Evolutionary conservation across 345 rosid species (phyloP).

Genomic region (Lepidium aucheri): DNA sequence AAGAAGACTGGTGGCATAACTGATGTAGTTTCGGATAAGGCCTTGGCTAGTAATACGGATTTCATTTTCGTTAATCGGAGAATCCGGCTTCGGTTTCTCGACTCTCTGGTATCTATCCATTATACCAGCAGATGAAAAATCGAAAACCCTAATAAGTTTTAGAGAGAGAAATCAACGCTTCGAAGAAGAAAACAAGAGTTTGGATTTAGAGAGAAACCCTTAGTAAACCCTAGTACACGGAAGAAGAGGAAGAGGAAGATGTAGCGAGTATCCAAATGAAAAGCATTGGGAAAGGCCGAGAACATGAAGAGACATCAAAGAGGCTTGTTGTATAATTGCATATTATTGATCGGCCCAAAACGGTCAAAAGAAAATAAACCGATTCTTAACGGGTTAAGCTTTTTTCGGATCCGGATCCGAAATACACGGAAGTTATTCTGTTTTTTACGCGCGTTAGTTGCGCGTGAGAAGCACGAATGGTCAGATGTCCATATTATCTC

Average conservation of each 20-base stretch:
- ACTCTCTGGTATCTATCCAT: slow-evolving; percentile 93
- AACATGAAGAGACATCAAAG: neutral
- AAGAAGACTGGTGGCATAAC: slow-evolving; percentile 72
- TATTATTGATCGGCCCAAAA: slow-evolving; percentile 12
- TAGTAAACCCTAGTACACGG: slow-evolving; percentile 33
- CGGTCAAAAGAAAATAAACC: neutral
- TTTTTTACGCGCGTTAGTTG: neutral
- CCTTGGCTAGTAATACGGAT: slow-evolving; percentile 90
- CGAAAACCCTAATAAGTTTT: slow-evolving; percentile 23
- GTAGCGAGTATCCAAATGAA: slow-evolving; percentile 7
- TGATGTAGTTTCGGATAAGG: slow-evolving; percentile 78
- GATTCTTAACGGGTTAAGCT: slow-evolving; percentile 24
- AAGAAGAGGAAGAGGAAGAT: neutral
- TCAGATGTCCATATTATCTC: neutral
- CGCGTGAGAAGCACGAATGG: slow-evolving; percentile 9
- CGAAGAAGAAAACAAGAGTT: neutral
- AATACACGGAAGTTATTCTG: neutral
- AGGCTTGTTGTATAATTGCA: neutral
- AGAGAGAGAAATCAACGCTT: slow-evolving; percentile 5
- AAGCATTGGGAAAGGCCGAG: slow-evolving; percentile 14
- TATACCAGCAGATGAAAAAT: neutral
- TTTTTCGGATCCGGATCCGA: slow-evolving; percentile 28
- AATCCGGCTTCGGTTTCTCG: slow-evolving; percentile 56
- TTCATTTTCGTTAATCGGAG: slow-evolving; percentile 84
- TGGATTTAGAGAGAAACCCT: slow-evolving; percentile 29